These are phyloP conservation scores for Globisporangium yorkense DNA, from an alignment of 352 stramenopile genomes.

Conservation along the genomic window DNA sequence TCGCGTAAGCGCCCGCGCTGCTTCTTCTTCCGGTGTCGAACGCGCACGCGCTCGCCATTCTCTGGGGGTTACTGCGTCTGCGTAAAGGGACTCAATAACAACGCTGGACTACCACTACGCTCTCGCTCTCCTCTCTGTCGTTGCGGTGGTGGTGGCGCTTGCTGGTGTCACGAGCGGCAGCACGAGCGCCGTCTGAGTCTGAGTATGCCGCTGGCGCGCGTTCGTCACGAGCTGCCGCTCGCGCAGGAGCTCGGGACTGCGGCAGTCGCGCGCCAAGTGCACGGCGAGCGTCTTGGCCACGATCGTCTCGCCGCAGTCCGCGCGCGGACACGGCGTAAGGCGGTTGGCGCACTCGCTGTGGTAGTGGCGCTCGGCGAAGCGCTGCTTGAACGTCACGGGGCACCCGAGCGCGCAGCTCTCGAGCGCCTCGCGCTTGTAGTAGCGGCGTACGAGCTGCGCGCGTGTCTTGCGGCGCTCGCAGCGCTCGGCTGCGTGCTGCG, in stretches of 20 bases:
- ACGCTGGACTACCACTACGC: constrained; percentile 27
- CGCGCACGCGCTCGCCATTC: not conserved
- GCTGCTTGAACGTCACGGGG: constrained; percentile 22
- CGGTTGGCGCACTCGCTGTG: constrained; percentile 37
- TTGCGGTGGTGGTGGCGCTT: not conserved
- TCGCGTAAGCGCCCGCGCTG: constrained; percentile 89
- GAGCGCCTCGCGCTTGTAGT: constrained; percentile 31
- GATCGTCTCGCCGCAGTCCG: constrained; percentile 48
- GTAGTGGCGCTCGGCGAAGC: constrained; percentile 33
- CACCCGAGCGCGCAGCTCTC: constrained; percentile 46
- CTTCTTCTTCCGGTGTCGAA: not conserved
- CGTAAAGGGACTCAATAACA: constrained; percentile 11
- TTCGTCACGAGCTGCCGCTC: constrained; percentile 29
- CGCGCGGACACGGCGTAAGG: constrained; percentile 36
- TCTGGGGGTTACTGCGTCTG: constrained; percentile 11
- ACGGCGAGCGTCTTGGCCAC: constrained; percentile 26
- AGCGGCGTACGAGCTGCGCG: constrained; percentile 30
- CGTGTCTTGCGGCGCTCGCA: constrained; percentile 40
- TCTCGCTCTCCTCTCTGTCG: not conserved
- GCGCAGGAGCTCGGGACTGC: constrained; percentile 18
- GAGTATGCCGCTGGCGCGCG: constrained; percentile 6
- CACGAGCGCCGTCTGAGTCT: not conserved
- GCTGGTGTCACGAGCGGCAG: not conserved
- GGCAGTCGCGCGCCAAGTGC: constrained; percentile 39
- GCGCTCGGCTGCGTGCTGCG: constrained; percentile 20